Percentiles rank a stretch among this genome's conserved stretches.
Conservation (phyloP, 176 grass and related monocot species). For the Neostapfia colusana region DNA sequence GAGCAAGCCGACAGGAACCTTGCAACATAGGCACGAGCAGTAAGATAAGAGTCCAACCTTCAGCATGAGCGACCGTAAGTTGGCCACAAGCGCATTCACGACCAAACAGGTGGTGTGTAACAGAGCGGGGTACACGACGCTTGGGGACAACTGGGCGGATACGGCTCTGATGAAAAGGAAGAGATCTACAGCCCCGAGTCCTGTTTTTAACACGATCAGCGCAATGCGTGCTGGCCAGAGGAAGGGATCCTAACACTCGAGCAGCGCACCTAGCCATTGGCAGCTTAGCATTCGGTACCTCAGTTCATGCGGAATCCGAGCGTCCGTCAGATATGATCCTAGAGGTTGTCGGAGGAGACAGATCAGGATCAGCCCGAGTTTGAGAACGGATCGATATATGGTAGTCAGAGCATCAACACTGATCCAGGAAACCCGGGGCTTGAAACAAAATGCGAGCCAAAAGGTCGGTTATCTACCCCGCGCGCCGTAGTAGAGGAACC, state of each 20-base stretch:
- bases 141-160: background rate
- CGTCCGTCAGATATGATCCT: background rate
- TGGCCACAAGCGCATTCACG: background rate
- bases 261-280: constrained; percentile 20
- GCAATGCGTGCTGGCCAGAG: background rate
- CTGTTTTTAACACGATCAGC: background rate
- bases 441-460: background rate
- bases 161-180: background rate
- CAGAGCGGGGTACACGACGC: background rate
- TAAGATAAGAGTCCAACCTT: constrained; percentile 30
- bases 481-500: background rate
- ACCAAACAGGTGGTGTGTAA: background rate
- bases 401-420: background rate
- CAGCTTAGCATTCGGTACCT: background rate
- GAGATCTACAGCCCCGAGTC: constrained; percentile 3
- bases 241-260: constrained; percentile 5
- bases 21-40: constrained; percentile 11
- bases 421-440: background rate
- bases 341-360: constrained; percentile 1
- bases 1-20: constrained; percentile 7
- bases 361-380: constrained; percentile 16
- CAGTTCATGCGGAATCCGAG: constrained; percentile 9
- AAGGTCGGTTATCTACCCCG: background rate
- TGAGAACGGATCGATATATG: background rate
- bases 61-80: background rate